Conservation (phyloP, 2,329 filamentous ascomycete species). For the Apiospora koreana region DNA sequence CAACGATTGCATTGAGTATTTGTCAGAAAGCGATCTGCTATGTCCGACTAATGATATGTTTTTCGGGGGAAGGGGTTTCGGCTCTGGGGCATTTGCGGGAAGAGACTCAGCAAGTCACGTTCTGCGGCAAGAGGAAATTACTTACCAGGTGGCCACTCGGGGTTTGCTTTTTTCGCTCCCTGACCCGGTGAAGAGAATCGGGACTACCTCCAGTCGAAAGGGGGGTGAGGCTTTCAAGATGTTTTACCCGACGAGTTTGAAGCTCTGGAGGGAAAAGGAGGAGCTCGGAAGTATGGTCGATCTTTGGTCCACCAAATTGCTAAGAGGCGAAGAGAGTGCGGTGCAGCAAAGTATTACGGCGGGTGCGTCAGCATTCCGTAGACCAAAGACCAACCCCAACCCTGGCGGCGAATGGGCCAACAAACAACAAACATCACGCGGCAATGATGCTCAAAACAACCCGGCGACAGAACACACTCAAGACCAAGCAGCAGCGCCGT, state of each 20-base stretch:
- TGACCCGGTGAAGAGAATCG: slow-evolving; percentile 76
- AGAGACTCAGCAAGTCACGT: slow-evolving; percentile 68
- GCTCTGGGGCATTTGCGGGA: slow-evolving; percentile 46
- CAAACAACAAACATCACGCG: slow-evolving; percentile 21
- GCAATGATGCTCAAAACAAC: slow-evolving; percentile 24
- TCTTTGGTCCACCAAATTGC: slow-evolving; percentile 63
- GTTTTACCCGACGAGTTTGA: slow-evolving; percentile 86
- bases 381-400: slow-evolving; percentile 35
- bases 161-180: slow-evolving; percentile 86
- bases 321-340: slow-evolving; percentile 52
- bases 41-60: slow-evolving; percentile 71
- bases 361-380: slow-evolving; percentile 51
- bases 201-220: slow-evolving; percentile 43
- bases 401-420: slow-evolving; percentile 22
- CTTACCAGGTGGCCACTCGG: slow-evolving; percentile 86
- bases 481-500: slow-evolving; percentile 32
- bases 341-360: slow-evolving; percentile 40
- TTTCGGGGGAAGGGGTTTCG: slow-evolving; percentile 61
- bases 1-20: slow-evolving; percentile 79
- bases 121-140: slow-evolving; percentile 89
- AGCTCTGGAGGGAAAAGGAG: slow-evolving; percentile 81
- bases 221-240: slow-evolving; percentile 75
- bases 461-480: slow-evolving; percentile 24
- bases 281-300: slow-evolving; percentile 77
- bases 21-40: slow-evolving; percentile 88